Base-by-base conservation (phyloP, 805 yeast genomes). In the Yamadazyma paraphyllophila region DNA sequence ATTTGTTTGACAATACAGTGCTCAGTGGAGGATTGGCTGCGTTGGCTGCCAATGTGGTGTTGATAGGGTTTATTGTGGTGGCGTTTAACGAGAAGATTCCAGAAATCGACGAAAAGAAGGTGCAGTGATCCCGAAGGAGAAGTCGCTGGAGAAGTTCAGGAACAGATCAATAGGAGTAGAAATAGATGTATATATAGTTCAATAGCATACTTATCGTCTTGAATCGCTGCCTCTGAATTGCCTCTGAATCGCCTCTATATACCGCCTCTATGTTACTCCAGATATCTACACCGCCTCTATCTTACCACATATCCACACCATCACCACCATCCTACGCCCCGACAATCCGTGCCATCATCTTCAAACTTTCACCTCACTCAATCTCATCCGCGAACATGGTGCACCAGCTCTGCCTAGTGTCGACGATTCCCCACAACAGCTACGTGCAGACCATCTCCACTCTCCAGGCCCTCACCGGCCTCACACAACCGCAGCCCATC, bases 11-110 rank as follows among this genome's bases (percentile, higher is more conserved):
- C 39, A 85, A 78, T 56, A 77, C 90, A 1, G 63, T 86, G 11
- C 67, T 83, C 10, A 82, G 89, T 41, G 95, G 95, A 35, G 94
- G 94, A 2, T 58, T 82, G n/a, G 88, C 91, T 31, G 94, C 94
- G 2, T 71, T 80, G 13, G 78, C 79, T 46, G 94, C 94, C 24
- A 87, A 87, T 58, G 65, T 82, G 6, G 94, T 87, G 15, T 67
- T 87, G 52, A 77, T 86, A 43, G 87, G 85, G 0, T 87, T 84
- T 57, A 81, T 87, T 29, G 71, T 83, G 13, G 85, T 78, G 48
- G 94, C 95, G 1, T 86, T 86, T 64, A 76, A 75, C 16, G 95
- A 87, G 59, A 85, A 83, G 42, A 62, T 76, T 8, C 52, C 66
- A 3, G 55, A 62, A 3, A 62, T 62, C 36, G 66, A 59, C 12